phyloP scores from a whole-genome alignment of 2,329 filamentous ascomycete genomes.

The Cladophialophora bantiana region DNA sequence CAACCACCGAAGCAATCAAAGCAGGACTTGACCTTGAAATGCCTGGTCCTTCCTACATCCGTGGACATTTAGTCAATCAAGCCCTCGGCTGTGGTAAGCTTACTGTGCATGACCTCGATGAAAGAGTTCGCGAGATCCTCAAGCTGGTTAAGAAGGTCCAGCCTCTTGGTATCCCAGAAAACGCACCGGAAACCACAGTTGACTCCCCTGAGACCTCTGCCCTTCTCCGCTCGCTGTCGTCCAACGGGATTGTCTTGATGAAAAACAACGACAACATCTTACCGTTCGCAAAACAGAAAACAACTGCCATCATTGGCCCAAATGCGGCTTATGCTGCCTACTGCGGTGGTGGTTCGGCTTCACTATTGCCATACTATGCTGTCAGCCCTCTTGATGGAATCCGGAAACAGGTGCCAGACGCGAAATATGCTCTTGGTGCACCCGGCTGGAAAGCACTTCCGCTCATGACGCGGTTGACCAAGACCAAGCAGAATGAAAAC shows the following conservation, averaged over 20 bases:
- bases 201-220: conserved; percentile 69
- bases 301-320: conserved; percentile 62
- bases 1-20: conserved; percentile 52
- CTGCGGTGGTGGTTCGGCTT: conserved; percentile 71
- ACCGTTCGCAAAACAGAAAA: conserved; percentile 59
- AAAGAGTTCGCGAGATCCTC: conserved; percentile 64
- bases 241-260: conserved; percentile 74
- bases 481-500: conserved; percentile 59
- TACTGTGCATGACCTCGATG: conserved; percentile 61
- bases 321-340: conserved; percentile 58
- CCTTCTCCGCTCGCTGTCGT: conserved; percentile 69
- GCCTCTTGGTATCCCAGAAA: conserved; percentile 61
- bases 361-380: conserved; percentile 55
- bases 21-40: conserved; percentile 58
- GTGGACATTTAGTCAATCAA: conserved; percentile 50
- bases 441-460: conserved; percentile 72
- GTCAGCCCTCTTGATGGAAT: conserved; percentile 55
- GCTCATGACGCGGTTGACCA: conserved; percentile 61
- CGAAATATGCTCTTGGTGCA: conserved; percentile 65
- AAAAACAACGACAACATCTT: conserved; percentile 73
- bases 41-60: conserved; percentile 55
- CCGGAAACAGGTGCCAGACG: conserved; percentile 46
- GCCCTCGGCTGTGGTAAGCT: conserved; percentile 65
- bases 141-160: conserved; percentile 66
- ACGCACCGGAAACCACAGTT: conserved; percentile 60